phyloP scores from a whole-genome alignment of 2,329 filamentous ascomycete species.

The Chrysosporium queenslandicum region DNA sequence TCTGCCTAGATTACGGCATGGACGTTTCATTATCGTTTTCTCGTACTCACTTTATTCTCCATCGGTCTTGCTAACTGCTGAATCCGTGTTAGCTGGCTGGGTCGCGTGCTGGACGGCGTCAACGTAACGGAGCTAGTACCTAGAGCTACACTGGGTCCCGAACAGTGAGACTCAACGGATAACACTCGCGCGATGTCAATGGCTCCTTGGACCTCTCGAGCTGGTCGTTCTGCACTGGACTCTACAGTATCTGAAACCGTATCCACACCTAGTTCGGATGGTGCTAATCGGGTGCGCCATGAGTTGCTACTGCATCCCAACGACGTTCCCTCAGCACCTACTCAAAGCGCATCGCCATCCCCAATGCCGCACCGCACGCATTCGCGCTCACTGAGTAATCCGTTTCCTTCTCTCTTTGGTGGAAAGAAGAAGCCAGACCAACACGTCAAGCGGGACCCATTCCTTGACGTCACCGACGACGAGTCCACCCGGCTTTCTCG shows the following conservation, averaged over 20 bases:
- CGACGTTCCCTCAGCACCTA: background rate
- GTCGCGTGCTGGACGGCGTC: background rate
- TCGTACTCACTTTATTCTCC: background rate
- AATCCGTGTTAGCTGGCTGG: background rate
- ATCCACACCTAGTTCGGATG: background rate
- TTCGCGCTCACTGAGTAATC: slow-evolving; percentile 66
- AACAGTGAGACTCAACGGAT: background rate
- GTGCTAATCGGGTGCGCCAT: background rate
- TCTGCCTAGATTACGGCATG: background rate
- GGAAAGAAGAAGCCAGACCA: slow-evolving; percentile 46
- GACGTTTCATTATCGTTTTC: background rate
- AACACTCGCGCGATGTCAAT: background rate
- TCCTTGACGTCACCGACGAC: slow-evolving; percentile 28
- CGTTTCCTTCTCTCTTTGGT: slow-evolving; percentile 62
- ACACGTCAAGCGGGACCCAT: slow-evolving; percentile 38
- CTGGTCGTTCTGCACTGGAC: background rate
- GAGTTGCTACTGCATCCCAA: background rate
- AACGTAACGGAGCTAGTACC: background rate
- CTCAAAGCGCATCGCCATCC: background rate
- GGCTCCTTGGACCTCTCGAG: background rate
- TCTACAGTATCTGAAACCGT: slow-evolving; percentile 2
- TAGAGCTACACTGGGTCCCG: background rate
- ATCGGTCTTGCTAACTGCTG: background rate
- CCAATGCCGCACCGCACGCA: slow-evolving; percentile 31
- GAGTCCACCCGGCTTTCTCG: slow-evolving; percentile 19